Evolutionary conservation across 1,139 yeast genomes (phyloP).

Genomic region (Hyphopichia wangnamkhiaoensis): DNA sequence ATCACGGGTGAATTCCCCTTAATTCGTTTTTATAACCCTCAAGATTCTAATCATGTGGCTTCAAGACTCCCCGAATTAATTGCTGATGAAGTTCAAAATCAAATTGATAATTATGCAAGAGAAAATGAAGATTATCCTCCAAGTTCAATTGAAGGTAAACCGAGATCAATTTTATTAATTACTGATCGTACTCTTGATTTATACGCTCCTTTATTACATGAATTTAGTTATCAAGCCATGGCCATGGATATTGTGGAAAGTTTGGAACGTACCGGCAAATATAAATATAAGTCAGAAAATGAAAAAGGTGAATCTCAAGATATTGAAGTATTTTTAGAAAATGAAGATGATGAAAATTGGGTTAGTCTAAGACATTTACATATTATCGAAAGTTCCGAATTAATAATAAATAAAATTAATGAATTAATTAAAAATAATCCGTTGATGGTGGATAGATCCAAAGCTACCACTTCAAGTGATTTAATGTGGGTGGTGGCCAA

Average conservation of each 20-base stretch:
- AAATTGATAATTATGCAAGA: conserved; percentile 75
- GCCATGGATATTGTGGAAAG: conserved; percentile 69
- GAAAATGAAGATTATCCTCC: conserved; percentile 64
- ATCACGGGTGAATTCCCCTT: conserved; percentile 87
- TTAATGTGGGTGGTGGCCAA: conserved; percentile 68
- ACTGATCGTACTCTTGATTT: conserved; percentile 84
- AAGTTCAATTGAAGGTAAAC: conserved; percentile 54
- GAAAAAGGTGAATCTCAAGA: conserved; percentile 55
- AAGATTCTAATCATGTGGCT: conserved; percentile 48
- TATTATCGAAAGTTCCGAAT: conserved; percentile 73
- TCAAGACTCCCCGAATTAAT: conserved; percentile 68
- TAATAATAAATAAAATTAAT: conserved; percentile 59
- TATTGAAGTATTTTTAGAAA: conserved; percentile 44
- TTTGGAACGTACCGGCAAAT: conserved; percentile 54
- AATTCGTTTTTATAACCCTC: conserved; percentile 67
- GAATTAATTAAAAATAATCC: conserved; percentile 77
- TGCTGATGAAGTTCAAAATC: conserved; percentile 71
- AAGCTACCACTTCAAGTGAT: conserved; percentile 62
- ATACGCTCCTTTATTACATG: conserved; percentile 84
- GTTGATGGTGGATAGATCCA: conserved; percentile 60
- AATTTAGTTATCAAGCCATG: conserved; percentile 93
- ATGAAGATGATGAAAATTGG: conserved; percentile 80
- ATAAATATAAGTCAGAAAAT: conserved; percentile 60
- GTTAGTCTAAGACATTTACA: conserved; percentile 70
- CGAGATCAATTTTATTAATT: conserved; percentile 73